Evolutionary conservation across 371 early-diverging fungal species (phyloP).

Genomic region (Mycotypha africana): DNA sequence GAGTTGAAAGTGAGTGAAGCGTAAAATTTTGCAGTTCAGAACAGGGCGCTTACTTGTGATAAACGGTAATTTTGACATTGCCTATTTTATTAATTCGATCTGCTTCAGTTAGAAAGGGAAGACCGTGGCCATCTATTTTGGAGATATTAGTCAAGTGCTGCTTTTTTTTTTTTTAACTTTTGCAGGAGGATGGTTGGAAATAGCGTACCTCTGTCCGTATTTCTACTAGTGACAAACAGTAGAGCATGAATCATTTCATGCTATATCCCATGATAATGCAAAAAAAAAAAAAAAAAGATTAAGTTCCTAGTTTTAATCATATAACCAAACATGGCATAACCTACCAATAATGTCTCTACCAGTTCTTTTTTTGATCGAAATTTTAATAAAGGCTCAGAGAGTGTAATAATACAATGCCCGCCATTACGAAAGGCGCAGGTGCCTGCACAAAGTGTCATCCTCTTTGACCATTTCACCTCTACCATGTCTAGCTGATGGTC

Average conservation of each 20-base stretch:
- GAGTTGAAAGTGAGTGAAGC: no score
- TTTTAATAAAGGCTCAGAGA: slow-evolving; percentile 64
- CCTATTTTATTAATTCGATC: slow-evolving; percentile 47
- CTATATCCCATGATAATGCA: slow-evolving; percentile 9
- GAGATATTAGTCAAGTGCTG: no score
- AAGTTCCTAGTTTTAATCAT: background rate
- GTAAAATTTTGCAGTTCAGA: no score
- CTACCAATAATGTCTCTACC: slow-evolving; percentile 46
- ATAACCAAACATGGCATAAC: background rate
- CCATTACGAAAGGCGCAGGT: slow-evolving; percentile 34
- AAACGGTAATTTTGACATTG: slow-evolving; percentile 55
- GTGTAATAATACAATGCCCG: slow-evolving; percentile 45
- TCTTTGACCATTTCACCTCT: slow-evolving; percentile 57
- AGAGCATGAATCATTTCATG: slow-evolving; percentile 61
- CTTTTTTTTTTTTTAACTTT: no score
- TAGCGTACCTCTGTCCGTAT: slow-evolving; percentile 37
- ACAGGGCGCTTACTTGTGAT: slow-evolving; percentile 48
- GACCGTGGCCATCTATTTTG: slow-evolving; percentile 47
- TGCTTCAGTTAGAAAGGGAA: slow-evolving; percentile 40
- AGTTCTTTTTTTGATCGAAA: slow-evolving; percentile 53
- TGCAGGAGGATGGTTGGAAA: no score
- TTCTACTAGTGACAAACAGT: slow-evolving; percentile 50
- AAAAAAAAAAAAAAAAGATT: background rate
- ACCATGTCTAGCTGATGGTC: slow-evolving; percentile 42
- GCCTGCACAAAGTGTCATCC: slow-evolving; percentile 57